A percentile compares a stretch with the other conserved stretches of the same genome.
These are phyloP conservation scores for Terfezia boudieri DNA, from an alignment of 495 filamentous ascomycete species.

Conservation along the genomic window DNA sequence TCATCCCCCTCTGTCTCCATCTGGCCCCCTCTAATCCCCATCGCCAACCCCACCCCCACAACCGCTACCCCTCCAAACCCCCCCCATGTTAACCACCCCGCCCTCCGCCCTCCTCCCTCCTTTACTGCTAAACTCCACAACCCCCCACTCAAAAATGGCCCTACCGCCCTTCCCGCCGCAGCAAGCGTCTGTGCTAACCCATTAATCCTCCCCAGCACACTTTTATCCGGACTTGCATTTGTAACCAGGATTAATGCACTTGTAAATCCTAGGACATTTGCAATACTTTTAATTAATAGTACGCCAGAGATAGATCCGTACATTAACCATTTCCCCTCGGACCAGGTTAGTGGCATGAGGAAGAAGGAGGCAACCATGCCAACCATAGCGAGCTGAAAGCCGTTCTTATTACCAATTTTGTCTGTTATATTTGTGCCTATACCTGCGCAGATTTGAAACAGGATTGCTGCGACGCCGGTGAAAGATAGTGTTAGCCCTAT, in stretches of 20 bases:
- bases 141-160: constrained; percentile 68
- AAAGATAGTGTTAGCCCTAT: constrained; percentile 77
- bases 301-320: constrained; percentile 58
- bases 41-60: constrained; percentile 46
- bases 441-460: constrained; percentile 50
- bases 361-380: constrained; percentile 66
- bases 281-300: constrained; percentile 68
- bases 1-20: constrained; percentile 31
- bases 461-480: constrained; percentile 58
- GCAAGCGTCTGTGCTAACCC: constrained; percentile 87
- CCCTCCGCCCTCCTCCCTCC: constrained; percentile 45
- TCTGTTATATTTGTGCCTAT: constrained; percentile 60
- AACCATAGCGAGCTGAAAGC: constrained; percentile 58
- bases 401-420: constrained; percentile 61
- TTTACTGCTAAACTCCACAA: constrained; percentile 45
- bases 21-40: constrained; percentile 29
- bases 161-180: constrained; percentile 69
- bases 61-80: constrained; percentile 60
- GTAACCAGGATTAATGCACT: constrained; percentile 79
- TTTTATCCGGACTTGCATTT: constrained; percentile 70
- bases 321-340: constrained; percentile 33
- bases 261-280: constrained; percentile 70
- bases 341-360: constrained; percentile 74
- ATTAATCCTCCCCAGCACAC: constrained; percentile 72
- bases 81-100: constrained; percentile 67